Percentiles rank a stretch among this genome's conserved stretches.
phyloP scores from a whole-genome alignment of 306 rosid species.

The Ochetophila trinervis region DNA sequence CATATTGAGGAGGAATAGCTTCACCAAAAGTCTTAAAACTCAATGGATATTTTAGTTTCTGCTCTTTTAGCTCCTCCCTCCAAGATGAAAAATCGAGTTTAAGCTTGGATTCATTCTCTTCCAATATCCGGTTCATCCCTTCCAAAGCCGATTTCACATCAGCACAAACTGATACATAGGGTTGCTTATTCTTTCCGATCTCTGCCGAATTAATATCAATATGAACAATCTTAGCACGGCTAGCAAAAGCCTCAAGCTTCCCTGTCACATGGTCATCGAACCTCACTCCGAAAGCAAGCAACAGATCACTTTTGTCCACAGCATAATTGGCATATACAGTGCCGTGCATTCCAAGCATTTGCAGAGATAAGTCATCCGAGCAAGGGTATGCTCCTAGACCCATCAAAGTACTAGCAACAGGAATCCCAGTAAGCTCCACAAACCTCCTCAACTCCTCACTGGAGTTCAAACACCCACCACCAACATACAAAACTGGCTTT shows the following conservation, averaged over 20 bases:
- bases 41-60: conserved; percentile 62
- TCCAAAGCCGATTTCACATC: conserved; percentile 71
- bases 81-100: conserved; percentile 53
- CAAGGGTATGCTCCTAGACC: conserved; percentile 71
- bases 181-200: conserved; percentile 94
- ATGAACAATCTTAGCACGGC: conserved; percentile 86
- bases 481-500: conserved; percentile 77
- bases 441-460: conserved; percentile 65
- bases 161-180: conserved; percentile 65
- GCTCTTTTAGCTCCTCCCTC: conserved; percentile 74
- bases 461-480: conserved; percentile 81
- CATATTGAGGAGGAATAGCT: conserved; percentile 74
- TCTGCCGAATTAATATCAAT: conserved; percentile 90
- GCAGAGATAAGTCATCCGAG: conserved; percentile 51
- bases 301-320: conserved; percentile 65
- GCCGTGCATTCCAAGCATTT: conserved; percentile 93
- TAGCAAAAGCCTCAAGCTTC: conserved; percentile 82
- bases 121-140: conserved; percentile 60
- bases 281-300: conserved; percentile 92
- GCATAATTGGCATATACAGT: conserved; percentile 91
- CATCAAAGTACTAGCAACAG: conserved; percentile 85
- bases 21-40: conserved; percentile 66
- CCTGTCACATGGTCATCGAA: conserved; percentile 93
- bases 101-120: conserved; percentile 24
- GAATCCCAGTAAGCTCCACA: conserved; percentile 66